These are phyloP conservation scores for Mycena rebaudengoi DNA, from an alignment of 768 basidiomycete species.

Conservation along the genomic window DNA sequence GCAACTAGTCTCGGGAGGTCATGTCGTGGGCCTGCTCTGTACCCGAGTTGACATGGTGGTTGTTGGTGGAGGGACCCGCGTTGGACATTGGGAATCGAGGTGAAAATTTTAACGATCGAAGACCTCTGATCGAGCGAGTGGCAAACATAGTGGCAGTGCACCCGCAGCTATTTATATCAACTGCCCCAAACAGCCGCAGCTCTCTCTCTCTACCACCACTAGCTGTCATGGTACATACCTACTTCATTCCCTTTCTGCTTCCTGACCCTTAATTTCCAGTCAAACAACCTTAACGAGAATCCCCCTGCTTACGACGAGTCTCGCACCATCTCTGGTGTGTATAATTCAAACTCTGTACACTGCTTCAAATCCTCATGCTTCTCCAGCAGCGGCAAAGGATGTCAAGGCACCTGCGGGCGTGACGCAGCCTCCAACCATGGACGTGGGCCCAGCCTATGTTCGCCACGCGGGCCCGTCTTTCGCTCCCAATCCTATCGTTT, in stretches of 20 bases:
- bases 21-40: conserved; percentile 52
- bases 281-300: conserved; percentile 39
- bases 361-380: background rate
- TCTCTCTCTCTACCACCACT: background rate
- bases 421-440: conserved; percentile 1
- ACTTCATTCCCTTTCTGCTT: background rate
- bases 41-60: conserved; percentile 28
- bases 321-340: conserved; percentile 30
- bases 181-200: background rate
- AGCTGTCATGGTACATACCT: conserved; percentile 15
- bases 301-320: conserved; percentile 61
- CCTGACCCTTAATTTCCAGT: conserved; percentile 1
- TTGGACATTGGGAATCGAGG: conserved; percentile 29
- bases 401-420: conserved; percentile 18
- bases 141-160: background rate
- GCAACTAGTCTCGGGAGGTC: conserved; percentile 92
- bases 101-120: conserved; percentile 1
- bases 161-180: background rate
- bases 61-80: conserved; percentile 37
- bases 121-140: background rate
- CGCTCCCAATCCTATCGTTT: conserved; percentile 51
- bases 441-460: conserved; percentile 29
- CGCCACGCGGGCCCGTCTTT: conserved; percentile 31
- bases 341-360: background rate
- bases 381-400: conserved; percentile 16